A percentile compares a stretch with the other conserved stretches of the same genome.
phyloP scores from a whole-genome alignment of 306 rosid genomes.

The Quercus suber region DNA sequence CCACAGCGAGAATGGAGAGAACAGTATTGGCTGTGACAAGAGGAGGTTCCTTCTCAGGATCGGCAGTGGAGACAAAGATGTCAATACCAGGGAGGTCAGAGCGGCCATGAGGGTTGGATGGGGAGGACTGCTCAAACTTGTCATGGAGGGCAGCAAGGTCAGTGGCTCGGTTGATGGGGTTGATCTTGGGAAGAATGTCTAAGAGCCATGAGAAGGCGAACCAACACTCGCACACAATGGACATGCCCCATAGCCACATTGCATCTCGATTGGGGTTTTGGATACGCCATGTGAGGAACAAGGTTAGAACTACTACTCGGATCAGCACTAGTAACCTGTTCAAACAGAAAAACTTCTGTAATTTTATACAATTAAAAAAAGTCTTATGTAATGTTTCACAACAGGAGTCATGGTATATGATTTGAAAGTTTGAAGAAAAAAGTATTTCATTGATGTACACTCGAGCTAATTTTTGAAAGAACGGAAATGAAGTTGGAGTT shows the following conservation, averaged over 20 bases:
- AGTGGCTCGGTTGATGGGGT: constrained; percentile 78
- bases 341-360: not conserved
- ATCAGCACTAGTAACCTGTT: constrained; percentile 53
- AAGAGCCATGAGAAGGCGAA: constrained; percentile 82
- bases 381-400: not conserved
- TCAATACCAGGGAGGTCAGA: constrained; percentile 81
- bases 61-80: constrained; percentile 73
- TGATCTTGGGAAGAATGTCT: constrained; percentile 67
- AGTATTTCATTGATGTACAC: not conserved
- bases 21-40: constrained; percentile 84
- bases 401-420: not conserved
- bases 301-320: constrained; percentile 39
- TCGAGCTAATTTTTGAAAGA: not conserved
- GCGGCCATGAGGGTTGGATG: constrained; percentile 55
- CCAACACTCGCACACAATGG: constrained; percentile 85
- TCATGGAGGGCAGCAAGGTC: constrained; percentile 64
- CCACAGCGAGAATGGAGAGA: constrained; percentile 68
- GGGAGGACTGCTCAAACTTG: constrained; percentile 60
- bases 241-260: constrained; percentile 82
- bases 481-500: not conserved
- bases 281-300: constrained; percentile 60
- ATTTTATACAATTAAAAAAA: too few relatives aligned
- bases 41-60: constrained; percentile 83
- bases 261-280: constrained; percentile 73
- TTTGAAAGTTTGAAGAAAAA: not conserved